Percentiles rank a stretch among this genome's conserved stretches.
These are phyloP conservation scores for Conticribra guillardii DNA, from an alignment of 108 stramenopile genomes.

Conservation along the genomic window DNA sequence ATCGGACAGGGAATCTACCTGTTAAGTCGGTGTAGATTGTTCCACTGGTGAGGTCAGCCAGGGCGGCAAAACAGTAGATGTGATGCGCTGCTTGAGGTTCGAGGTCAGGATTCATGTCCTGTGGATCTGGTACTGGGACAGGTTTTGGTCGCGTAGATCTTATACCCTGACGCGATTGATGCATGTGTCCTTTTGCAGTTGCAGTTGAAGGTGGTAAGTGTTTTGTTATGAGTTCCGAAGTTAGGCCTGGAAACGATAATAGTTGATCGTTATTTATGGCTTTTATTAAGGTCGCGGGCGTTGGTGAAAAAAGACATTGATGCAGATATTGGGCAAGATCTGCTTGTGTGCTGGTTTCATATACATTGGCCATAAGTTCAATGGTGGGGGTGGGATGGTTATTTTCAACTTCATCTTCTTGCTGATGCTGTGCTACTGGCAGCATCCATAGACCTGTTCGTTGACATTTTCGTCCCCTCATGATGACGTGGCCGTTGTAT, in stretches of 20 bases:
- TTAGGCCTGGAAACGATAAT: not conserved
- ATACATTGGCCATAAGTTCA: not conserved
- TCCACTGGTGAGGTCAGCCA: not conserved
- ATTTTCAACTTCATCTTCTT: not conserved
- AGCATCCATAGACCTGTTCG: not conserved
- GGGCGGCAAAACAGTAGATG: not conserved
- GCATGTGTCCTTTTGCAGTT: constrained; percentile 4
- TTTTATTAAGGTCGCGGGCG: not conserved
- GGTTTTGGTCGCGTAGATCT: constrained; percentile 2
- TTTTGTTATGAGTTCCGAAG: not conserved
- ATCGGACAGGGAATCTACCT: constrained; percentile 2
- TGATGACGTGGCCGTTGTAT: not conserved
- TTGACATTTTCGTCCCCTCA: not conserved
- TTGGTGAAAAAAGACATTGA: not conserved
- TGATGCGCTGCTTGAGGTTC: not conserved
- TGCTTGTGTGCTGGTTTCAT: not conserved
- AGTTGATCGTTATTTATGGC: not conserved
- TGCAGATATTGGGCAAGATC: not conserved
- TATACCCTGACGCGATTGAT: not conserved
- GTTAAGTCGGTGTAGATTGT: constrained; percentile 1
- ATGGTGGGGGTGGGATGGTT: not conserved
- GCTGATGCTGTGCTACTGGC: not conserved
- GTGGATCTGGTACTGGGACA: not conserved
- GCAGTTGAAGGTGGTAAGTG: not conserved
- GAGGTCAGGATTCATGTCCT: not conserved